These are phyloP conservation scores for Myochromella boudieri DNA, from an alignment of 768 basidiomycete species.

Conservation along the genomic window DNA sequence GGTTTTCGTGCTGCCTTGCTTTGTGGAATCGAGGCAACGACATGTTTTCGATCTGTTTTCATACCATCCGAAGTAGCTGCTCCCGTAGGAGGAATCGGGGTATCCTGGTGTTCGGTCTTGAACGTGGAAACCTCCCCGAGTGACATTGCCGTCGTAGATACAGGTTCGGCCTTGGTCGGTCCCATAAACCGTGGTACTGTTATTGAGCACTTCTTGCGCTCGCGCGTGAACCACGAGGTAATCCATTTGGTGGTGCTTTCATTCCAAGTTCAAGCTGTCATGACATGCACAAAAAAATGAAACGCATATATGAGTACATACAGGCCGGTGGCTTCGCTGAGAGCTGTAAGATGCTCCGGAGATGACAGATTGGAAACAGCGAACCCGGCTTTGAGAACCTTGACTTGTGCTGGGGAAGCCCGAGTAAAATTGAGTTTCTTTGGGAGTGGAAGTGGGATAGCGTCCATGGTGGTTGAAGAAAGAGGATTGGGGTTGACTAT, in stretches of 20 bases:
- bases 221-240: slow-evolving; percentile 31
- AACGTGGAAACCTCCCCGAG: slow-evolving; percentile 10
- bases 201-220: slow-evolving; percentile 25
- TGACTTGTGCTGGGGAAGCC: slow-evolving; percentile 24
- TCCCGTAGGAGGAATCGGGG: background rate
- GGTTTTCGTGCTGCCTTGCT: background rate
- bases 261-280: background rate
- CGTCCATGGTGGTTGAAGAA: slow-evolving; percentile 29
- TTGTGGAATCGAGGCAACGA: background rate
- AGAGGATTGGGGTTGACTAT: slow-evolving; percentile 26
- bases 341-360: slow-evolving; percentile 19
- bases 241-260: slow-evolving; percentile 34
- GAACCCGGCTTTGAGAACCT: slow-evolving; percentile 26
- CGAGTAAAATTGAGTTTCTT: slow-evolving; percentile 20
- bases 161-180: background rate
- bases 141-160: slow-evolving; percentile 7
- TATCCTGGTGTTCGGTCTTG: slow-evolving; percentile 13
- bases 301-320: slow-evolving; percentile 26
- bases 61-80: background rate
- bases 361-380: slow-evolving; percentile 20
- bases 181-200: background rate
- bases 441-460: slow-evolving; percentile 7
- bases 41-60: slow-evolving; percentile 6
- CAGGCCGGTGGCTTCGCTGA: slow-evolving; percentile 33
- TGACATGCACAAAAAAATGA: slow-evolving; percentile 1